Conservation (phyloP, 176 grass and related monocot species). For the Tillandsia fasciculata region DNA sequence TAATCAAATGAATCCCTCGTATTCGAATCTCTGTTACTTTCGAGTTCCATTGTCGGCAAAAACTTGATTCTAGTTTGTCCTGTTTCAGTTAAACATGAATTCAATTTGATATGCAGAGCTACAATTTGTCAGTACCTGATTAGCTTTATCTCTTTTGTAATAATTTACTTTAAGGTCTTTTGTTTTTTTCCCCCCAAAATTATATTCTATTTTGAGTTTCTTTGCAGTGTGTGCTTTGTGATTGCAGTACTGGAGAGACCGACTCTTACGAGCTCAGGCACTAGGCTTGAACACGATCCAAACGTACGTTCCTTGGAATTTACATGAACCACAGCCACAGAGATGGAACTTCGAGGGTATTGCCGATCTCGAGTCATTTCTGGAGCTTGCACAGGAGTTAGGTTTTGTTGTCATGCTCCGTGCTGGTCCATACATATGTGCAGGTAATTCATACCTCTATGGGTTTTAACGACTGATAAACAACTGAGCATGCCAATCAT, state of each 20-base stretch:
- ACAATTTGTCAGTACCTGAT: background rate
- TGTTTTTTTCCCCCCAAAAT: too few relatives aligned
- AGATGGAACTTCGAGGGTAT: conserved; percentile 64
- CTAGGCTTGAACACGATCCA: conserved; percentile 88
- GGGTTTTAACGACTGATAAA: background rate
- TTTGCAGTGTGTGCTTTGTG: conserved; percentile 8
- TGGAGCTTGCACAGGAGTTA: conserved; percentile 78
- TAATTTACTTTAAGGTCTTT: too few relatives aligned
- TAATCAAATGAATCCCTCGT: too few relatives aligned
- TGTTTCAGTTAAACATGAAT: background rate
- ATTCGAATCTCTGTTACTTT: background rate
- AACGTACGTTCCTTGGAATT: conserved; percentile 94
- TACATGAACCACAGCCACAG: conserved; percentile 60
- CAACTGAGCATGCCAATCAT: too few relatives aligned
- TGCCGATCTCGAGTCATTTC: conserved; percentile 57
- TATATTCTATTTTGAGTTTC: background rate
- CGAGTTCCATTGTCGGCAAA: too few relatives aligned
- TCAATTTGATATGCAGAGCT: background rate
- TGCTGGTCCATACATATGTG: conserved; percentile 85
- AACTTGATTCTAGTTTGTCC: background rate
- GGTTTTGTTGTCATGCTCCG: conserved; percentile 88
- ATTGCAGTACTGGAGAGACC: conserved; percentile 83
- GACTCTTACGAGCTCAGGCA: conserved; percentile 79
- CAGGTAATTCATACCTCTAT: conserved; percentile 36
- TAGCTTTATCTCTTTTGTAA: background rate